Evolutionary conservation across 2,329 filamentous ascomycete species (phyloP).

Genomic region (Microthyrium microscopicum): DNA sequence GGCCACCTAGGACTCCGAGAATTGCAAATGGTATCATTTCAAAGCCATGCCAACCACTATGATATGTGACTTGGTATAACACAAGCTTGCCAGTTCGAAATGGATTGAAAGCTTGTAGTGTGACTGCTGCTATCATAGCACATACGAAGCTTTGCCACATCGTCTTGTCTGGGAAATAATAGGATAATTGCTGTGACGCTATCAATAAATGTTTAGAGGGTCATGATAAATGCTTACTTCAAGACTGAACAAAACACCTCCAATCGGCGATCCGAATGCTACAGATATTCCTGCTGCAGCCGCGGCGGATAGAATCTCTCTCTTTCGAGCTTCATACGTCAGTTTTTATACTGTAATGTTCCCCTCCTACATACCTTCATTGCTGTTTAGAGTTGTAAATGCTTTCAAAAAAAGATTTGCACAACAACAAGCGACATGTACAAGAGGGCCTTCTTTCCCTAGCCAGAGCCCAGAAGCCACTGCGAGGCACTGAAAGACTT

Average conservation of each 20-base stretch:
- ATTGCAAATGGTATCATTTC: constrained; percentile 78
- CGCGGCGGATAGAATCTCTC: constrained; percentile 82
- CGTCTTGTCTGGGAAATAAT: constrained; percentile 96
- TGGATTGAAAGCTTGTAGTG: constrained; percentile 81
- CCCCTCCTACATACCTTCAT: constrained; percentile 48
- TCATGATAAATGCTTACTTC: constrained; percentile 40
- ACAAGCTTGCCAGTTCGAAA: constrained; percentile 93
- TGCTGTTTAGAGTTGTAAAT: constrained; percentile 63
- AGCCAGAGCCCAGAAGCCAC: constrained; percentile 93
- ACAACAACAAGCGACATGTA: constrained; percentile 94
- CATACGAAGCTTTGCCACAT: constrained; percentile 99
- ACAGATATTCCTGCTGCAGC: constrained; percentile 87
- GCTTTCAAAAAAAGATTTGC: constrained; percentile 87
- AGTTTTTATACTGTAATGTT: background rate
- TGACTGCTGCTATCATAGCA: constrained; percentile 94
- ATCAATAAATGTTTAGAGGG: constrained; percentile 11
- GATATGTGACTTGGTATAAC: constrained; percentile 89
- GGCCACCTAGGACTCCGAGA: constrained; percentile 75
- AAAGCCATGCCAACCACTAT: constrained; percentile 81
- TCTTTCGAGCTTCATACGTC: constrained; percentile 53
- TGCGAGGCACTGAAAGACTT: constrained; percentile 52
- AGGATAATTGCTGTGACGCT: constrained; percentile 61
- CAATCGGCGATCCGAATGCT: constrained; percentile 85
- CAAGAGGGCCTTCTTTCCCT: constrained; percentile 86
- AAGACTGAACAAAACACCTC: constrained; percentile 88